These are phyloP conservation scores for Dissoconium aciculare DNA, from an alignment of 2,329 filamentous ascomycete species.

Conservation along the genomic window DNA sequence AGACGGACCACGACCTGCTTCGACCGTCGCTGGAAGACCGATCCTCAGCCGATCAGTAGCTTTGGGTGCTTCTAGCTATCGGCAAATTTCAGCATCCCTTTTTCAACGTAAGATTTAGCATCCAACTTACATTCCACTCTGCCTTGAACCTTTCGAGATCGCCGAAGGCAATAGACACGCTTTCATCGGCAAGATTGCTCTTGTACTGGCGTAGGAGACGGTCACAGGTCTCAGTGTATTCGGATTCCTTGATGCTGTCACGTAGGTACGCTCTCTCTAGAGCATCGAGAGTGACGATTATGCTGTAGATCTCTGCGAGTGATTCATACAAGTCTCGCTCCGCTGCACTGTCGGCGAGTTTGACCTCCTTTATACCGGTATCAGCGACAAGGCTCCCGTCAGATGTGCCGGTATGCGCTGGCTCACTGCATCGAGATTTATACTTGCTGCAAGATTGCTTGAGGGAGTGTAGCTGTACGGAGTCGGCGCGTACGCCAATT, in stretches of 20 bases:
- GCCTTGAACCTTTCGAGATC: conserved; percentile 82
- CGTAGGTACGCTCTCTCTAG: conserved; percentile 94
- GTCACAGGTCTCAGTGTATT: conserved; percentile 94
- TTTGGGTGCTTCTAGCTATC: conserved; percentile 78
- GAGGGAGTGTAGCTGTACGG: conserved; percentile 86
- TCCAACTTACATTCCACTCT: conserved; percentile 68
- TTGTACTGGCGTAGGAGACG: conserved; percentile 92
- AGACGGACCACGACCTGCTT: conserved; percentile 40
- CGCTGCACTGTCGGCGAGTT: conserved; percentile 68
- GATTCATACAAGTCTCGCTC: conserved; percentile 93
- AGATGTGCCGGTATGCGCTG: neutral
- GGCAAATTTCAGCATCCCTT: conserved; percentile 5
- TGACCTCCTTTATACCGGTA: conserved; percentile 58
- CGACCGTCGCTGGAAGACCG: conserved; percentile 74
- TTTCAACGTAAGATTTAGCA: neutral
- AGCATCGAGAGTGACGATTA: conserved; percentile 87
- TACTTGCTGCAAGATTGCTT: conserved; percentile 66
- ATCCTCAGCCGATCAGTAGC: conserved; percentile 86
- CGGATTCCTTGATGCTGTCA: conserved; percentile 77
- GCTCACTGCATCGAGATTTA: conserved; percentile 78
- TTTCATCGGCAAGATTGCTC: conserved; percentile 79
- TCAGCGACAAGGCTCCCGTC: conserved; percentile 4
- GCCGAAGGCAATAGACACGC: conserved; percentile 73
- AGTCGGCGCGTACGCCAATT: conserved; percentile 70
- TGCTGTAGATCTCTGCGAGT: conserved; percentile 92